Conservation (phyloP, 2,329 filamentous ascomycete species). For the Thyridium curvatum region DNA sequence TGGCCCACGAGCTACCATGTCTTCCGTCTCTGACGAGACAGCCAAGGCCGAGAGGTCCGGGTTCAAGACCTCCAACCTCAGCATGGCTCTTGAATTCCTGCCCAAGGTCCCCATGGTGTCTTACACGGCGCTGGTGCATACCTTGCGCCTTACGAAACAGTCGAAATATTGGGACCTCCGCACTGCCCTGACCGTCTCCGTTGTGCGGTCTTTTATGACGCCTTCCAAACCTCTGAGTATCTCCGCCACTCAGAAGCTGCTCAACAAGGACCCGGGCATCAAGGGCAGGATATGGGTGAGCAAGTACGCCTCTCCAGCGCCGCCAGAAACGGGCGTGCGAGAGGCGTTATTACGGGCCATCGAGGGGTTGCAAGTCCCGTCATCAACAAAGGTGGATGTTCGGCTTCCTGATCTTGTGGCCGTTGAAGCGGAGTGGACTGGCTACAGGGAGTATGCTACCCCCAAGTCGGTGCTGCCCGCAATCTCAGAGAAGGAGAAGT, state of each 20-base stretch:
- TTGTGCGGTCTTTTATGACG: constrained; percentile 61
- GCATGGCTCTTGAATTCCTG: constrained; percentile 27
- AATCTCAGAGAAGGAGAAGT: constrained; percentile 59
- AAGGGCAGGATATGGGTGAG: constrained; percentile 81
- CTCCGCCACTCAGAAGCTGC: constrained; percentile 55
- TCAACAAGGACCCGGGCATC: constrained; percentile 57
- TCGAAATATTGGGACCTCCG: constrained; percentile 72
- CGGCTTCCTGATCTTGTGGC: constrained; percentile 44
- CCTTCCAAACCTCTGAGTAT: constrained; percentile 43
- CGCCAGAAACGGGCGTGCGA: constrained; percentile 46
- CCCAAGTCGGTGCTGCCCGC: constrained; percentile 41
- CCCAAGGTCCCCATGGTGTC: constrained; percentile 55
- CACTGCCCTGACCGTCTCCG: constrained; percentile 64
- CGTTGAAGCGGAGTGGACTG: constrained; percentile 72
- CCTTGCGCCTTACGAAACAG: constrained; percentile 62
- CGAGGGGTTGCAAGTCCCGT: constrained; percentile 31
- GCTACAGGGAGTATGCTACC: constrained; percentile 52
- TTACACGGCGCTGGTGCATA: constrained; percentile 56
- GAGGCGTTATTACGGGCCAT: constrained; percentile 54
- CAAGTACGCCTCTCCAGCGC: constrained; percentile 57
- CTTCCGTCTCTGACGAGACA: too few species aligned
- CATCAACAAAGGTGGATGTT: constrained; percentile 16
- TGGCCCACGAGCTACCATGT: neutral
- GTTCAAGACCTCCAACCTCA: neutral
- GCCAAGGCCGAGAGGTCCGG: too few species aligned